Base-by-base conservation (phyloP, 345 rosid species). In the Populus ilicifolia region DNA sequence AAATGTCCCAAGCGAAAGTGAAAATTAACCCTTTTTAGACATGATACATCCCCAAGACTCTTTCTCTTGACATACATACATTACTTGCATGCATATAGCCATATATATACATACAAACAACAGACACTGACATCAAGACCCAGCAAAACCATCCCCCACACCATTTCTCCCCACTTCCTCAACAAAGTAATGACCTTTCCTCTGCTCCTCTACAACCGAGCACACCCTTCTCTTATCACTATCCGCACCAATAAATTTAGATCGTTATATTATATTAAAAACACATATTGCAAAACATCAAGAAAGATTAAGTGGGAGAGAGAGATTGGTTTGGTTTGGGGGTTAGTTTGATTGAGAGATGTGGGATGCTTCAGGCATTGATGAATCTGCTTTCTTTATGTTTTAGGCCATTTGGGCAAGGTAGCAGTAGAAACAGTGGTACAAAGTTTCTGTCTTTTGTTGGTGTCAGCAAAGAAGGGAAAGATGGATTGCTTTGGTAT, bases 331-430 rank as follows among this genome's bases (percentile, higher is more conserved):
- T 30, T 25, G 69, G 36, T 65, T 29, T 35, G 8, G 72, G 81
- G 76, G 78, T 39, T 66, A 8, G 74, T 46, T n/a, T 50, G 30
- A 56, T 68, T 83, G 90, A 89, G 97, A 87, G 85, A 94, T 90
- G 96, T 88, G 88, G 94, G 88, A 92, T 94, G 97, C 92, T 92
- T 81, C 92, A 80, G 88, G 86, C 90, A 84, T 90, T 89, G 84
- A 92, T 94, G 97, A 94, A 90, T 89, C 89, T 94, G 83, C 81
- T 94, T 64, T 88, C 94, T 67, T 84, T 86, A 71, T 94, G 98
- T 67, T 85, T 87, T 87, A 91, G 89, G 90, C 96, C 97, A 77
- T 87, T 85, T 72, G 91, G 97, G 83, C 92, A 77, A 0, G 65
- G 72, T 75, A 81, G 77, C 69, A 73, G 71, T 62, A 84, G 79